phyloP scores from a whole-genome alignment of 2,329 filamentous ascomycete genomes.

The Leptodontidium sp. region DNA sequence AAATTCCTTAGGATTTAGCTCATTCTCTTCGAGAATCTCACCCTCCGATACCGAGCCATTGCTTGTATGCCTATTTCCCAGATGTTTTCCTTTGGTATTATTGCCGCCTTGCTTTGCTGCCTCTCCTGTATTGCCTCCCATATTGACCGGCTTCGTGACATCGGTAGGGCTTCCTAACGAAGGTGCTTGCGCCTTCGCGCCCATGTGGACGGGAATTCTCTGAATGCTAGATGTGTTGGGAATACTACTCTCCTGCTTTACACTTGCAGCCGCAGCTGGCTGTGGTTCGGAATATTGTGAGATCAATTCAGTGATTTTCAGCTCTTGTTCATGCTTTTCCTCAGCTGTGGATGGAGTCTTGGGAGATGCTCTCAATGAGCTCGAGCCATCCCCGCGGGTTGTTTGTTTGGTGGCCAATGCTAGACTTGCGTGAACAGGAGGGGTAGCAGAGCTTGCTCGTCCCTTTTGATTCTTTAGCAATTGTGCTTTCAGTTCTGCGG shows the following conservation, averaged over 20 bases:
- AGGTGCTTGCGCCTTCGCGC: conserved; percentile 35
- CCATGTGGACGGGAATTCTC: conserved; percentile 18
- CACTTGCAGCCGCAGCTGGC: conserved; percentile 29
- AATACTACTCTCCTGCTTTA: conserved; percentile 30
- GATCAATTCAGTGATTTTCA: conserved; percentile 42
- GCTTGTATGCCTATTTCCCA: conserved; percentile 32
- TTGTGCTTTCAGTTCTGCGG: conserved; percentile 45
- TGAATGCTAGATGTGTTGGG: conserved; percentile 24
- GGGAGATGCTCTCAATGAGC: conserved; percentile 34
- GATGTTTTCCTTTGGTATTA: conserved; percentile 24
- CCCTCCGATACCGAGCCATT: conserved; percentile 44
- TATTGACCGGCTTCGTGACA: conserved; percentile 25
- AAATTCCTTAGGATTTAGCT: conserved; percentile 29
- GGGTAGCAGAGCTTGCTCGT: conserved; percentile 38
- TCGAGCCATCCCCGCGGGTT: conserved; percentile 28
- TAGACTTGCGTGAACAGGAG: conserved; percentile 27
- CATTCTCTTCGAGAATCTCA: conserved; percentile 46
- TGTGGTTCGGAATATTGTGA: conserved; percentile 41
- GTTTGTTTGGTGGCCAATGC: conserved; percentile 24
- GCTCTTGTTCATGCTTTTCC: conserved; percentile 37
- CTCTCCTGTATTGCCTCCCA: conserved; percentile 26
- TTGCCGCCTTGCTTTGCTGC: conserved; percentile 26
- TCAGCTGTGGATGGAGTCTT: conserved; percentile 28
- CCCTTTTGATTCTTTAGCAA: conserved; percentile 41
- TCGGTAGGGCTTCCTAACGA: conserved; percentile 39